Evolutionary conservation across 2,329 filamentous ascomycete species (phyloP).

Genomic region (Pyrenophora teres): DNA sequence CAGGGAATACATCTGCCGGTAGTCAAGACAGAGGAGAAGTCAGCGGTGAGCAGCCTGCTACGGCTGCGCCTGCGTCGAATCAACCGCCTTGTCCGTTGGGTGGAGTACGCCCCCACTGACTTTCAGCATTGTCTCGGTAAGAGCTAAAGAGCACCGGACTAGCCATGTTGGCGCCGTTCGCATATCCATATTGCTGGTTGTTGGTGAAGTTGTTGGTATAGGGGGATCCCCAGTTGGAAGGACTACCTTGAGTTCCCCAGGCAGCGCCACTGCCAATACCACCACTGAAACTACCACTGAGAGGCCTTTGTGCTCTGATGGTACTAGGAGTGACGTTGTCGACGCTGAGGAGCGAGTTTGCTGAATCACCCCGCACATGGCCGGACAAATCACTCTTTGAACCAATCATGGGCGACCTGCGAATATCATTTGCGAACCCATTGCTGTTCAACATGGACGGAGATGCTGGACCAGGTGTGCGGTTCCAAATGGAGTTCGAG

Average conservation of each 20-base stretch:
- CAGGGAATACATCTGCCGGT: background rate
- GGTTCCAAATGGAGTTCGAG: constrained; percentile 46
- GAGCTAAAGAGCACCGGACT: constrained; percentile 52
- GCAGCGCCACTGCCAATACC: constrained; percentile 35
- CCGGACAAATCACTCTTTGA: constrained; percentile 40
- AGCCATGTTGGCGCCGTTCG: constrained; percentile 38
- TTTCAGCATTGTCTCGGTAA: constrained; percentile 39
- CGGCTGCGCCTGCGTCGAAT: constrained; percentile 23
- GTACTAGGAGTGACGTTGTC: constrained; percentile 24
- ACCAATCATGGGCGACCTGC: constrained; percentile 41
- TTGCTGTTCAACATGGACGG: constrained; percentile 29
- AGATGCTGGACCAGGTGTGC: constrained; percentile 39
- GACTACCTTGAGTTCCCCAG: constrained; percentile 38
- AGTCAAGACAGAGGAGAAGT: constrained; percentile 9
- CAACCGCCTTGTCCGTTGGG: constrained; percentile 48
- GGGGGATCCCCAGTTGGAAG: constrained; percentile 33
- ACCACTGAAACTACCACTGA: constrained; percentile 33
- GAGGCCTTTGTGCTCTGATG: constrained; percentile 23
- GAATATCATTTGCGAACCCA: constrained; percentile 21
- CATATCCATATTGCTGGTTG: constrained; percentile 23
- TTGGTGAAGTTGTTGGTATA: constrained; percentile 30
- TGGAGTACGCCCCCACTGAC: constrained; percentile 43
- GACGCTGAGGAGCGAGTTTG: constrained; percentile 48
- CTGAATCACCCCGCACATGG: constrained; percentile 52
- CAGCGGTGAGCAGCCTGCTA: constrained; percentile 17